A percentile compares a stretch with the other conserved stretches of the same genome.
Conservation (phyloP, 345 rosid genomes). For the Populus euphratica region DNA sequence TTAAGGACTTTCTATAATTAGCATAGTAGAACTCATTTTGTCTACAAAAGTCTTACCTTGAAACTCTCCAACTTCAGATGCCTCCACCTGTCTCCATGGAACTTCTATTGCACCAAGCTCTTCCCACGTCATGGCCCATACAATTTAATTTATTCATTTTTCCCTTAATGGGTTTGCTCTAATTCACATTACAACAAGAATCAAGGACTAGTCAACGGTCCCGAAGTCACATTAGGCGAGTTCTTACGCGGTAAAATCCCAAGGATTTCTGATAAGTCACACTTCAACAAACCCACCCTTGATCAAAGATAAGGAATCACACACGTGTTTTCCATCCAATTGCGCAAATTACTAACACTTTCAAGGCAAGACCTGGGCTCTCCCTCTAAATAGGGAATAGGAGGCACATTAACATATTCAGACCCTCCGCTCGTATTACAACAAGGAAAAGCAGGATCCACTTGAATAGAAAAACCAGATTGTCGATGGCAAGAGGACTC, state of each 20-base stretch:
- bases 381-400: constrained; percentile 15
- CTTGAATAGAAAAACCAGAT: constrained; percentile 21
- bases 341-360: neutral
- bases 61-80: neutral
- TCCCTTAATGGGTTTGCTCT: neutral
- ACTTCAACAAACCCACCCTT: constrained; percentile 13
- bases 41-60: neutral
- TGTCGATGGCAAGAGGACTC: constrained; percentile 21
- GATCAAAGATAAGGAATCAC: neutral
- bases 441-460: neutral
- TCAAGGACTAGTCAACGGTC: neutral
- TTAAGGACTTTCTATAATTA: too few relatives aligned
- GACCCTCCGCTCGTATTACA: neutral
- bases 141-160: neutral
- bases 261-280: constrained; percentile 10
- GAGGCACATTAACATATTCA: neutral
- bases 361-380: neutral
- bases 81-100: neutral
- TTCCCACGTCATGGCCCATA: neutral
- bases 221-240: constrained; percentile 20
- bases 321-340: constrained; percentile 20
- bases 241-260: constrained; percentile 20
- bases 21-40: too few relatives aligned
- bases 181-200: neutral
- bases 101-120: neutral